Conservation (phyloP, 2,329 filamentous ascomycete species). For the Colletotrichum tanaceti region DNA sequence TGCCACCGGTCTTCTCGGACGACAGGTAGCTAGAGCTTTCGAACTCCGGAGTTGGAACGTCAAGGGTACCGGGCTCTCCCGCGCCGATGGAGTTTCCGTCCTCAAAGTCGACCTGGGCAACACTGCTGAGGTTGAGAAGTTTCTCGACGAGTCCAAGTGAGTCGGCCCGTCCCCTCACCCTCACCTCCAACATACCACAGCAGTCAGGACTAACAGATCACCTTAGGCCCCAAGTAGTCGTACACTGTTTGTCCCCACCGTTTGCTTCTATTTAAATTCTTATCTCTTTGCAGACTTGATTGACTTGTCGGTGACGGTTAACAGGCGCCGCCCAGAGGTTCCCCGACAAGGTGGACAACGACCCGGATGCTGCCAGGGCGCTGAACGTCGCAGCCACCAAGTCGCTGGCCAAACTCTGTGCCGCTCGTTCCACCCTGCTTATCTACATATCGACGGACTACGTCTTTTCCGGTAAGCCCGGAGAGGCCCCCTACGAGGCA, state of each 20-base stretch:
- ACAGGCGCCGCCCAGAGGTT: conserved; percentile 87
- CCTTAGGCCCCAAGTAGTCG: conserved; percentile 76
- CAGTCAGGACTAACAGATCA: conserved; percentile 1
- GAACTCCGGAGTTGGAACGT: conserved; percentile 74
- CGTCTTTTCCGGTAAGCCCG: conserved; percentile 77
- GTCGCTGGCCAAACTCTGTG: conserved; percentile 74
- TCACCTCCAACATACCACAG: neutral
- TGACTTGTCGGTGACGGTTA: conserved; percentile 1
- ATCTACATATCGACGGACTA: conserved; percentile 88
- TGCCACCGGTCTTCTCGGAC: conserved; percentile 84
- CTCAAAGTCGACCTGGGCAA: conserved; percentile 68
- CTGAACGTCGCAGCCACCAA: conserved; percentile 81
- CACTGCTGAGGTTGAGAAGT: conserved; percentile 58
- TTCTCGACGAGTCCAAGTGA: conserved; percentile 67
- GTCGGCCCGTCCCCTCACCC: conserved; percentile 41
- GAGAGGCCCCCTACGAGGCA: conserved; percentile 85
- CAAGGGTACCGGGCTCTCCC: conserved; percentile 78
- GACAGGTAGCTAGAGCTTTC: conserved; percentile 81
- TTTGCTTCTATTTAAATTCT: too few relatives aligned
- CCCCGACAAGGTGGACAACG: conserved; percentile 84
- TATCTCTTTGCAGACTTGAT: neutral
- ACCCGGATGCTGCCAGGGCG: conserved; percentile 78
- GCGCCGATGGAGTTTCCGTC: conserved; percentile 76
- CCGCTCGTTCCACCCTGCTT: conserved; percentile 69
- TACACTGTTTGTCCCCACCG: conserved; percentile 74